Evolutionary conservation across 2,329 filamentous ascomycete species (phyloP).

Genomic region (Cladobotryum protrusum): DNA sequence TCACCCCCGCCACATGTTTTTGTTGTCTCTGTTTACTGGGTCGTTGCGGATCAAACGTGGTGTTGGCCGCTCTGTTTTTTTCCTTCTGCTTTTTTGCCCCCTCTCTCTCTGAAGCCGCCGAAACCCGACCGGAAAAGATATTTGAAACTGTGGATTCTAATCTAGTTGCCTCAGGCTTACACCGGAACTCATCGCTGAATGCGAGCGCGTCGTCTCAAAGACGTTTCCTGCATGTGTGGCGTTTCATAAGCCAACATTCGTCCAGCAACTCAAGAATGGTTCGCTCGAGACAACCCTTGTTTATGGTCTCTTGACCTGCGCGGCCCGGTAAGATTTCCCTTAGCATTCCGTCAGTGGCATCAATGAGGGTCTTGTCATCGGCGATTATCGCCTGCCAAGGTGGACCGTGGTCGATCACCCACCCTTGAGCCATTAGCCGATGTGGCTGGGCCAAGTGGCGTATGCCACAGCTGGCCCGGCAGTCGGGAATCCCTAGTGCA

Average conservation of each 20-base stretch:
- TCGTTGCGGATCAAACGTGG: no score
- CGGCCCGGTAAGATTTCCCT: constrained; percentile 45
- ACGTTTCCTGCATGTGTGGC: constrained; percentile 56
- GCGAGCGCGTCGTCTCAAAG: constrained; percentile 55
- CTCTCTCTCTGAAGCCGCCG: constrained; percentile 6
- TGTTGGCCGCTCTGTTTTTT: no score
- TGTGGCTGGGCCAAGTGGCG: not conserved
- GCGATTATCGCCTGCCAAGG: not conserved
- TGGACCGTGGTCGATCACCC: not conserved
- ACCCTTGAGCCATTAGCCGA: not conserved
- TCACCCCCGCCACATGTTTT: not conserved
- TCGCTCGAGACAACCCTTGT: constrained; percentile 51
- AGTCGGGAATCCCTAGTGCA: not conserved
- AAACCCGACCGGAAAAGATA: constrained; percentile 16
- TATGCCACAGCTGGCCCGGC: not conserved
- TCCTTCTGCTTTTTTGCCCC: not conserved
- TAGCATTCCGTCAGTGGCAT: constrained; percentile 5
- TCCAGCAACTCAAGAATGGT: constrained; percentile 53
- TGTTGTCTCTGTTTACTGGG: not conserved
- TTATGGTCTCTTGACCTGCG: constrained; percentile 52
- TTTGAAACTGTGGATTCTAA: constrained; percentile 15
- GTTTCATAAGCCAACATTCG: constrained; percentile 57
- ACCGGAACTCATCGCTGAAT: constrained; percentile 52
- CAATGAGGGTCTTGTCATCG: constrained; percentile 1
- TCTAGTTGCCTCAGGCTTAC: constrained; percentile 36